Evolutionary conservation across 2,329 filamentous ascomycete species (phyloP).

Genomic region (Pyricularia pennisetigena): DNA sequence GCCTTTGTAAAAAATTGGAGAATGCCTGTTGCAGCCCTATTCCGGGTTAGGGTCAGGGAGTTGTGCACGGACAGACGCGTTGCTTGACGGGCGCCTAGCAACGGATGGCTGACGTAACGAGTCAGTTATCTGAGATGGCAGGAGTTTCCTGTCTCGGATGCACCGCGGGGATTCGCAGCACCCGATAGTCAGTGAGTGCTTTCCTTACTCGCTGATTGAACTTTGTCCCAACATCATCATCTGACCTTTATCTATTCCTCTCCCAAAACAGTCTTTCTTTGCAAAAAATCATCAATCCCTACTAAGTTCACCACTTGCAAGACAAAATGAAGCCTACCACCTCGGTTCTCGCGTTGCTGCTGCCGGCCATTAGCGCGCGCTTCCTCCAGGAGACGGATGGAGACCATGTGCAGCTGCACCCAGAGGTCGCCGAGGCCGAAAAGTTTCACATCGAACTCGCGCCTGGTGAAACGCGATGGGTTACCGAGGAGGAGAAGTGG

Average conservation of each 20-base stretch:
- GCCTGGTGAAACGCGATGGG: slow-evolving; percentile 76
- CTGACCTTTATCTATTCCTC: neutral
- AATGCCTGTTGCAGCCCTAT: too few relatives aligned
- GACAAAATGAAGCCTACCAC: slow-evolving; percentile 40
- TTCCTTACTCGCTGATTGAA: neutral
- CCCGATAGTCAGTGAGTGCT: neutral
- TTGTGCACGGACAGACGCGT: neutral
- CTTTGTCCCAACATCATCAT: neutral
- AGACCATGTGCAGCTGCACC: slow-evolving; percentile 38
- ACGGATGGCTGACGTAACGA: neutral
- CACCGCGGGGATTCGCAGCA: neutral
- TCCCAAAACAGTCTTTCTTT: neutral
- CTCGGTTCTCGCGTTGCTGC: slow-evolving; percentile 42
- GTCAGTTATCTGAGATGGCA: neutral
- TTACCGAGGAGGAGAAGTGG: slow-evolving; percentile 95
- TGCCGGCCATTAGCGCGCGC: slow-evolving; percentile 44
- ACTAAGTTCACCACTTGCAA: neutral
- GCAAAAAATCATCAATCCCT: neutral
- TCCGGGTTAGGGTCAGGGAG: neutral
- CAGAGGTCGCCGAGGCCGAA: slow-evolving; percentile 30
- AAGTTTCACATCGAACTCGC: slow-evolving; percentile 72
- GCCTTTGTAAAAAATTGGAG: too few relatives aligned
- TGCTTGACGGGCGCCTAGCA: neutral
- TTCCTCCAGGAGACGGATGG: slow-evolving; percentile 43
- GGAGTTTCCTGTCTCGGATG: neutral